Evolutionary conservation across 1,139 yeast species (phyloP), one percentile per base, ranked within the genome.

Genomic region (Blastobotrys serpentis): DNA sequence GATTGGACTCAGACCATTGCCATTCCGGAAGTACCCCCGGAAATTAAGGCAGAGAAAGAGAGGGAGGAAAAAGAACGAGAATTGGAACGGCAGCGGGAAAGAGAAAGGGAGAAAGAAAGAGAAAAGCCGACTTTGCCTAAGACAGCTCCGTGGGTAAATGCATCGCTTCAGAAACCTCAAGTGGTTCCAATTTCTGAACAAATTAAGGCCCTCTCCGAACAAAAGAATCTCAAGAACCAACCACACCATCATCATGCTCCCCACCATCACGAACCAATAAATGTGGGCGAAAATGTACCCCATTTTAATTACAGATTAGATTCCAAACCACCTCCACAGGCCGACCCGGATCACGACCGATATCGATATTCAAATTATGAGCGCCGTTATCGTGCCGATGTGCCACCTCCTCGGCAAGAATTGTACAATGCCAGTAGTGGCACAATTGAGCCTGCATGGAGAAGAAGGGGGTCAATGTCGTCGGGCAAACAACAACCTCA

Each of bases 391-490:
- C 55, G 65, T 3, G 36, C 61, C 1, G 60, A 60, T 21, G 52
- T 48, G 10, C 60, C 63, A 4, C 53, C 58, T 8, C 61, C 64
- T 2, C 52, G 59, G 4, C 63, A 58, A 25, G 69, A 66, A 45
- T 54, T 66, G 17, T 66, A 59, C 54, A 65, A 65, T 50, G 68
- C 65, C 13, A 50, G 54, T 17, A 63, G 60, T 30, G 68, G 68
- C 19, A 38, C 45, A 36, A 16, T 43, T 25, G 47, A 50, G 47
- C 16, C 48, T 26, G 46, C 22, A 14, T 18, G 26, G 42, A 30
- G 48, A 29, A 8, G 48, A 37, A 23, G 64, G 59, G 26, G 58
- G n/a, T n/a, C n/a, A n/a, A n/a, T n/a, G n/a, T n/a, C n/a, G n/a
- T n/a, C n/a, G n/a, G n/a, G n/a, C n/a, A n/a, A n/a, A 18, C 11